Evolutionary conservation across 2,329 filamentous ascomycete genomes (phyloP), one percentile per base, ranked within the genome.

Genomic region (Fusarium tjaetaba): DNA sequence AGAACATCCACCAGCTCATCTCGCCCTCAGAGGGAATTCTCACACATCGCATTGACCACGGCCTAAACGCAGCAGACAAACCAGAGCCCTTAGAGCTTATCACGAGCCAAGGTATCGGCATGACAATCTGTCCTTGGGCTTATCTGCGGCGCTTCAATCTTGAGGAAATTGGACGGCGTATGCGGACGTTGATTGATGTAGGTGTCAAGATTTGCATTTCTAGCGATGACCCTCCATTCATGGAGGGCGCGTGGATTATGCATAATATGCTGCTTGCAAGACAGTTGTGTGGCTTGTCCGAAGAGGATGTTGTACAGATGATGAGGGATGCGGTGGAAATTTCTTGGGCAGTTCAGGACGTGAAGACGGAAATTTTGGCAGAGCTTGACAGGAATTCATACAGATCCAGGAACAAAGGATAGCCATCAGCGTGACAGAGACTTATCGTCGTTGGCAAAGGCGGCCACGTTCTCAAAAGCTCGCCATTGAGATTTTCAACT

Each of bases 351-450:
- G 28, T 32, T 24, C 46, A 24, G 10, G 28, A 24, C 16, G 28
- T 51, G 11, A 51, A 32, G 28, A 18, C 4, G 2, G 15, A 18
- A 20, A 24, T 51, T 2, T 14, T 51, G 15, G 28, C 15, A 18
- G 46, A 32, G 7, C 46, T 48, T 30, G 20, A 7, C 0, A 26
- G 14, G 10, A 0, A 4, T 4, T n/a, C 26, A 30, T 30, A n/a
- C 16, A 48, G 26, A 48, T 6, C 20, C 20, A 18, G 4, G 11
- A 14, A 2, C 10, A 10, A 32, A 10, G 16, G 4, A 32, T 51
- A 14, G 28, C 22, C 14, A 4, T 34, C 32, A 34, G 32, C 13
- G 32, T 11, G 46, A 49, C 11, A 2, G 15, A 11, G 22, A 14
- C 22, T 32, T 18, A n/a, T 49, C 7, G 15, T 32, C 16, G 15